Evolutionary conservation across 129 eudicot genomes (phyloP).

Genomic region (Glebionis coronaria): DNA sequence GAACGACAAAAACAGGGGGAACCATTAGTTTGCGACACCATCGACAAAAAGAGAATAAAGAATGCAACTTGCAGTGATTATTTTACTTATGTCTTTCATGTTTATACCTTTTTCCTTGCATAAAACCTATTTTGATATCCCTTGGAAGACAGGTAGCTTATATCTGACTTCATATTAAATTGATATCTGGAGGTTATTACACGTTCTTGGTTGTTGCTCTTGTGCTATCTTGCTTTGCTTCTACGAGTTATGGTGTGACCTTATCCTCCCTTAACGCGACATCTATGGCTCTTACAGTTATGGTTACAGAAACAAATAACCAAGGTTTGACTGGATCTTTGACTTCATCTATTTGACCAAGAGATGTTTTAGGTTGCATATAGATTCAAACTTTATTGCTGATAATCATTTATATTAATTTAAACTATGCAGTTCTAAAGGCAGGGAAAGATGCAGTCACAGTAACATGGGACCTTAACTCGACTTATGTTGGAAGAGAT

Average conservation of each 20-base stretch:
- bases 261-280: constrained; percentile 46
- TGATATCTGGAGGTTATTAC: constrained; percentile 44
- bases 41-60: too few species aligned
- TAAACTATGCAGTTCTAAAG: constrained; percentile 30
- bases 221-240: constrained; percentile 33
- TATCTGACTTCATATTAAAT: too few species aligned
- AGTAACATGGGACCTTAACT: constrained; percentile 52
- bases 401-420: constrained; percentile 16
- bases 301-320: constrained; percentile 27
- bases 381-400: neutral
- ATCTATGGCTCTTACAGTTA: constrained; percentile 26
- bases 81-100: too few species aligned
- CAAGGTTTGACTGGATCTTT: constrained; percentile 40
- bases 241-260: constrained; percentile 34
- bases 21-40: too few species aligned
- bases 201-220: constrained; percentile 30
- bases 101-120: too few species aligned
- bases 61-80: too few species aligned
- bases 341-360: neutral
- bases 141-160: too few species aligned
- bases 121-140: too few species aligned
- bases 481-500: constrained; percentile 39
- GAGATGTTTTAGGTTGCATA: neutral
- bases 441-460: constrained; percentile 53
- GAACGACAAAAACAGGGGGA: too few species aligned